These are phyloP conservation scores for Parasitella parasitica DNA, from an alignment of 371 early-diverging fungal species.

Conservation along the genomic window DNA sequence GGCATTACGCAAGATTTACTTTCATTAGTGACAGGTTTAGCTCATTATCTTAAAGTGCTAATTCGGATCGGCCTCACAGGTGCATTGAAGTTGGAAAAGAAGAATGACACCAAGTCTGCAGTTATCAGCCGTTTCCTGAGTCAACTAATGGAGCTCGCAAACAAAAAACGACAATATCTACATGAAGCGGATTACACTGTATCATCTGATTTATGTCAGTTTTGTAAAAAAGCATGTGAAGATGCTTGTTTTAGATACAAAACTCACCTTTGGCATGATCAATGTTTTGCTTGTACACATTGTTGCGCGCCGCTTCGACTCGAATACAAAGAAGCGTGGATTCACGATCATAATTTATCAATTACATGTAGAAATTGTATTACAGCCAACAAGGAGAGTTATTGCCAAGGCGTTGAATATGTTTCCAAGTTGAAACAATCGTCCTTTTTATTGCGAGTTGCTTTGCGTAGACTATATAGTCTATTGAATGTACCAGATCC, in stretches of 20 bases:
- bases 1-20: constrained; percentile 90
- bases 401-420: constrained; percentile 60
- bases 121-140: constrained; percentile 63
- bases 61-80: constrained; percentile 90
- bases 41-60: constrained; percentile 88
- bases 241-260: constrained; percentile 78
- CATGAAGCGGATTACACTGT: constrained; percentile 24
- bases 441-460: constrained; percentile 80
- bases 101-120: constrained; percentile 31
- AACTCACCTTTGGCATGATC: constrained; percentile 73
- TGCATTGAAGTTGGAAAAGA: constrained; percentile 74
- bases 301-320: constrained; percentile 61
- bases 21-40: constrained; percentile 88
- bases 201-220: constrained; percentile 74
- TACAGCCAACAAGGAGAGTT: constrained; percentile 16
- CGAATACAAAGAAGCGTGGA: constrained; percentile 53
- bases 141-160: constrained; percentile 64
- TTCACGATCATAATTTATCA: constrained; percentile 35
- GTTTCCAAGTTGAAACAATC: constrained; percentile 92
- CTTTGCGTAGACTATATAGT: constrained; percentile 80
- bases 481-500: constrained; percentile 62
- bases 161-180: constrained; percentile 30
- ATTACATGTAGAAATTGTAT: constrained; percentile 51
- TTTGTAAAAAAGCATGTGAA: constrained; percentile 75
- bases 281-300: constrained; percentile 74